Percentiles rank a stretch among this genome's conserved stretches.
These are phyloP conservation scores for Aspergillus texensis DNA, from an alignment of 2,329 filamentous ascomycete genomes.

Conservation along the genomic window DNA sequence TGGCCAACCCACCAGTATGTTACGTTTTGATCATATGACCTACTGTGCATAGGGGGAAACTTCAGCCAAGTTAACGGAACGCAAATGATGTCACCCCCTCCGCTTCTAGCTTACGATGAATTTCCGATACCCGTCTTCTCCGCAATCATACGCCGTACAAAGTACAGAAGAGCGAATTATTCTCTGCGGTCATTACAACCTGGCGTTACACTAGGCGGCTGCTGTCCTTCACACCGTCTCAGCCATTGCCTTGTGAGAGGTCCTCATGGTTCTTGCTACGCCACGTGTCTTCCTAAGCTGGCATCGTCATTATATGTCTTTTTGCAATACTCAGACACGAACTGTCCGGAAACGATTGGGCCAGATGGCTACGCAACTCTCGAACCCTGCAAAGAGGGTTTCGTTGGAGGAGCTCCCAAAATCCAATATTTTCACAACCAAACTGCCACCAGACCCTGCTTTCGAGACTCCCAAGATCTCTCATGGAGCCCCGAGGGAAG, in stretches of 20 bases:
- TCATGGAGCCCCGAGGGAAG: slow-evolving; percentile 75
- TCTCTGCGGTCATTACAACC: not conserved
- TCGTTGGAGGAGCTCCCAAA: slow-evolving; percentile 60
- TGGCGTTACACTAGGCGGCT: not conserved
- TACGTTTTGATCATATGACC: no score
- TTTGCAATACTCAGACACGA: slow-evolving; percentile 19
- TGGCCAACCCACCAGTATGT: no score
- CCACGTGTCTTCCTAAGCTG: not conserved
- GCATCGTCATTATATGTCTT: slow-evolving; percentile 28
- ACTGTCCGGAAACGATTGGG: slow-evolving; percentile 36
- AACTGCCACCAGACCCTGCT: slow-evolving; percentile 72
- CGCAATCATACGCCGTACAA: not conserved
- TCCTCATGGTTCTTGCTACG: not conserved
- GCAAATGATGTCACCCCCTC: not conserved
- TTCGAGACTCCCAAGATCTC: slow-evolving; percentile 82
- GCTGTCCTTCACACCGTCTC: no score
- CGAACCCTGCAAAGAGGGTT: slow-evolving; percentile 29
- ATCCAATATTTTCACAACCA: slow-evolving; percentile 65
- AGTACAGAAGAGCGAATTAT: not conserved
- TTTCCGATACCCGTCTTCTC: not conserved
- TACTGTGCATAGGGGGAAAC: not conserved
- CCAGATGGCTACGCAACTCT: slow-evolving; percentile 51
- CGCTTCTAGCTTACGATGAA: not conserved
- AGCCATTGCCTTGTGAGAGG: not conserved
- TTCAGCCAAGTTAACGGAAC: not conserved